phyloP scores from a whole-genome alignment of 2,329 filamentous ascomycete genomes.

The Periconia sp. region DNA sequence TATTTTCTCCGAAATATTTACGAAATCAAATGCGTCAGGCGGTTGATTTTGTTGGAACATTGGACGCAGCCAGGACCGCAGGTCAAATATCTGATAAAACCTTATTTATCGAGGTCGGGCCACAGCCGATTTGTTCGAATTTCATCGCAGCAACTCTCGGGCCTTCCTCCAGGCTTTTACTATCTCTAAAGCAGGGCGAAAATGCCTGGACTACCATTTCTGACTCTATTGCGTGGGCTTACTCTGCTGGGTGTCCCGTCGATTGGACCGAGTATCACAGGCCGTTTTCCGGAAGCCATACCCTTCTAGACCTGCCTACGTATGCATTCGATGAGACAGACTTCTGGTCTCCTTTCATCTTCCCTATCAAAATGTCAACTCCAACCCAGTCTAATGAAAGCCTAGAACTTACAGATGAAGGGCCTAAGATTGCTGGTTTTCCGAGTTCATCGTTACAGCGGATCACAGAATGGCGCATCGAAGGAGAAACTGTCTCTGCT shows the following conservation, averaged over 20 bases:
- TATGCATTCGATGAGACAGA: constrained; percentile 40
- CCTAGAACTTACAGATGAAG: background rate
- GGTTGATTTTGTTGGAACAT: constrained; percentile 51
- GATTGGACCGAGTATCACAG: constrained; percentile 64
- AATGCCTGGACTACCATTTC: constrained; percentile 46
- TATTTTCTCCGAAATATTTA: constrained; percentile 7
- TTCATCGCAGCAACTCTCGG: background rate
- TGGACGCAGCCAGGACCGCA: constrained; percentile 37
- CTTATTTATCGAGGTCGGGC: constrained; percentile 6
- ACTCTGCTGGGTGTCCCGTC: constrained; percentile 60
- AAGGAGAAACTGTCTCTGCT: too few relatives aligned
- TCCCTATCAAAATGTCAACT: constrained; percentile 13
- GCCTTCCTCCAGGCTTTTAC: background rate
- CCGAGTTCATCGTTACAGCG: too few relatives aligned
- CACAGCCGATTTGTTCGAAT: constrained; percentile 2
- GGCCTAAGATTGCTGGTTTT: too few relatives aligned
- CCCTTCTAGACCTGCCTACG: constrained; percentile 29
- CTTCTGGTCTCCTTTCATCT: too few relatives aligned
- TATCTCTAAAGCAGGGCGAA: background rate
- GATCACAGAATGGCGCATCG: too few relatives aligned
- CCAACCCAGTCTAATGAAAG: background rate
- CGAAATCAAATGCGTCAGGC: constrained; percentile 47
- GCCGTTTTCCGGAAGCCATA: constrained; percentile 30
- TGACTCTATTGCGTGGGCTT: constrained; percentile 55
- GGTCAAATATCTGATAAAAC: background rate